phyloP scores from a whole-genome alignment of 805 yeast genomes.

The Kuraishia piskuri region DNA sequence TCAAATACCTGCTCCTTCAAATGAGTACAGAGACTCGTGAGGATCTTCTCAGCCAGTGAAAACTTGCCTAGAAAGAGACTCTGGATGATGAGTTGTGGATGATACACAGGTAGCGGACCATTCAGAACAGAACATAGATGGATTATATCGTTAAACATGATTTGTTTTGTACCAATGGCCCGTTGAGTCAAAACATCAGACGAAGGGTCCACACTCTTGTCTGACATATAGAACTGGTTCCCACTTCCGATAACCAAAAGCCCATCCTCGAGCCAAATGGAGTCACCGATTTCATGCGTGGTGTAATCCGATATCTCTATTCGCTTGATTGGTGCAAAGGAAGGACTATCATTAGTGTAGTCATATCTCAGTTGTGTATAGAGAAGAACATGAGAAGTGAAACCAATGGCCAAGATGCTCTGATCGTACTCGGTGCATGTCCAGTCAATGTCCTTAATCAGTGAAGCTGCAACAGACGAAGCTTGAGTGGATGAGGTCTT shows the following conservation, averaged over 20 bases:
- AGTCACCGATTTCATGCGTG: conserved; percentile 78
- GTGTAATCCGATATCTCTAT: conserved; percentile 68
- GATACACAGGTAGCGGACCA: conserved; percentile 86
- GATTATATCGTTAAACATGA: conserved; percentile 45
- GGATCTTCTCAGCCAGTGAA: conserved; percentile 43
- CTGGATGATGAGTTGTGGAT: conserved; percentile 83
- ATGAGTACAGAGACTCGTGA: conserved; percentile 42
- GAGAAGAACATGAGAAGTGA: conserved; percentile 48
- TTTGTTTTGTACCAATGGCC: conserved; percentile 51
- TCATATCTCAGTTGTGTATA: conserved; percentile 84
- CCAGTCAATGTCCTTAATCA: conserved; percentile 79
- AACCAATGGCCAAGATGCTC: conserved; percentile 77
- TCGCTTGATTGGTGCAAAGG: conserved; percentile 68
- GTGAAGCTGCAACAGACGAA: conserved; percentile 13
- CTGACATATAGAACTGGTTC: conserved; percentile 80
- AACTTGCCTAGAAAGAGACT: conserved; percentile 54
- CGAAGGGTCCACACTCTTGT: conserved; percentile 48
- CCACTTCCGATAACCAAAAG: conserved; percentile 80
- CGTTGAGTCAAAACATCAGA: conserved; percentile 40
- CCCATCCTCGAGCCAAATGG: conserved; percentile 78
- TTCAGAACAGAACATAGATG: conserved; percentile 70
- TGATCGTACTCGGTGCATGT: conserved; percentile 58
- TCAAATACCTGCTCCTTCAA: conserved; percentile 47
- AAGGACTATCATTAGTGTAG: conserved; percentile 72
- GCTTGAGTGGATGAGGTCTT: background rate